phyloP scores from a whole-genome alignment of 495 filamentous ascomycete species.

The Annulohypoxylon bovei region DNA sequence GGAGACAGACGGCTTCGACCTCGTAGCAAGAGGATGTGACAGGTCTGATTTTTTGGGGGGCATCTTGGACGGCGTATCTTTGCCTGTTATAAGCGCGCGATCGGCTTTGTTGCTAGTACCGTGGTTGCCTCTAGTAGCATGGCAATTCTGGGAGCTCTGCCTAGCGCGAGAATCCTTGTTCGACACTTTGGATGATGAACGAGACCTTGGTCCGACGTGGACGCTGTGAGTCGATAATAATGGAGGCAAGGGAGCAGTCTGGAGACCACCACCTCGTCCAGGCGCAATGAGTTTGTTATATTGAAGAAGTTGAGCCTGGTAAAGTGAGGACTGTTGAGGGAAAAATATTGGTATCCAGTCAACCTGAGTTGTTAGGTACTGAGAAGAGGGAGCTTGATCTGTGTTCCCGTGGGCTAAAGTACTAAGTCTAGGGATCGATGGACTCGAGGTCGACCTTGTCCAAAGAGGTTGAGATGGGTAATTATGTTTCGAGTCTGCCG shows the following conservation, averaged over 20 bases:
- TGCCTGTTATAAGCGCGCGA: conserved; percentile 64
- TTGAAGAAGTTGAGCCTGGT: conserved; percentile 63
- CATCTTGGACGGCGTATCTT: conserved; percentile 60
- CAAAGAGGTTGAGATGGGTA: conserved; percentile 56
- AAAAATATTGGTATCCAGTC: conserved; percentile 60
- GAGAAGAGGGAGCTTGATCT: conserved; percentile 26
- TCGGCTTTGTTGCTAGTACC: conserved; percentile 62
- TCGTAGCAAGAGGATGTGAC: conserved; percentile 45
- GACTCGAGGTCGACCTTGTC: conserved; percentile 49
- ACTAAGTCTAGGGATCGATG: conserved; percentile 41
- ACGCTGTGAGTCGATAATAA: conserved; percentile 57
- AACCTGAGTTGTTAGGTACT: conserved; percentile 51
- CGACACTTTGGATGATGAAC: conserved; percentile 63
- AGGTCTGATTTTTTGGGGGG: conserved; percentile 54
- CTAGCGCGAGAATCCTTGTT: conserved; percentile 57
- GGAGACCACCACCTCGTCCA: conserved; percentile 59
- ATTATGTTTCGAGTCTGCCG: conserved; percentile 62
- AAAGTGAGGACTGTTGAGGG: conserved; percentile 60
- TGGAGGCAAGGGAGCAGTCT: conserved; percentile 58
- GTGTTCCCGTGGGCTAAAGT: conserved; percentile 36
- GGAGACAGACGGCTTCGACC: conserved; percentile 47
- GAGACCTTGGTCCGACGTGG: conserved; percentile 59
- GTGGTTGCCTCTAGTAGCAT: conserved; percentile 66
- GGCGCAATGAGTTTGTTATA: conserved; percentile 65
- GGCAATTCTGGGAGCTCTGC: conserved; percentile 60